These are phyloP conservation scores for Erodium maritimum DNA, from an alignment of 345 rosid species.

Conservation along the genomic window DNA sequence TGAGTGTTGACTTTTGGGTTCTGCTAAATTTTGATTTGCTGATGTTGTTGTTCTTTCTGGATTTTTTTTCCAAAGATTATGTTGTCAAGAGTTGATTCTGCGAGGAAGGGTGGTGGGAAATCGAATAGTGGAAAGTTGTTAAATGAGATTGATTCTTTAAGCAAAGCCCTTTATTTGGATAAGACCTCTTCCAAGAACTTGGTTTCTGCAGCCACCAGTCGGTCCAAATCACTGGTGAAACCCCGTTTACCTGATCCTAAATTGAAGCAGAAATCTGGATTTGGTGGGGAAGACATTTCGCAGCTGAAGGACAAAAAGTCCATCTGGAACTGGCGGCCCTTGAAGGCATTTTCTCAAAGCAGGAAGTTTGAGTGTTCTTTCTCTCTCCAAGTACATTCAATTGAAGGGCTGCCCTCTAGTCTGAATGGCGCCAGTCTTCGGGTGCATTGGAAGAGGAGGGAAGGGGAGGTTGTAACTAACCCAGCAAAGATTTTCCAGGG, in stretches of 20 bases:
- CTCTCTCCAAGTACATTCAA: constrained; percentile 60
- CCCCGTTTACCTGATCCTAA: constrained; percentile 25
- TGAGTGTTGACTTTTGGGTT: background rate
- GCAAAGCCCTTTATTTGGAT: constrained; percentile 62
- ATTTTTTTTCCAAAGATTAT: constrained; percentile 14
- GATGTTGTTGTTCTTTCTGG: background rate
- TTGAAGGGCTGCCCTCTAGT: constrained; percentile 50
- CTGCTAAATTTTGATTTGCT: background rate
- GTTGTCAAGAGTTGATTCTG: constrained; percentile 42
- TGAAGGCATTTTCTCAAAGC: constrained; percentile 66
- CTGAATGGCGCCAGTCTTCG: constrained; percentile 44
- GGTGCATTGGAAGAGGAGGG: constrained; percentile 90
- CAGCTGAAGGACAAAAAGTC: constrained; percentile 77
- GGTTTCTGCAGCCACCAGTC: constrained; percentile 17
- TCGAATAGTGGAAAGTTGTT: constrained; percentile 46
- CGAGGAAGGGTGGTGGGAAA: constrained; percentile 42
- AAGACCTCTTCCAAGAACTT: constrained; percentile 27
- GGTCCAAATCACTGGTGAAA: constrained; percentile 37
- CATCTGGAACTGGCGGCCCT: constrained; percentile 81
- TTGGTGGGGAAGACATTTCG: constrained; percentile 25
- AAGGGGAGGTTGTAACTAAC: constrained; percentile 47
- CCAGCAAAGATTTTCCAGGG: constrained; percentile 56
- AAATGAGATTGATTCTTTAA: constrained; percentile 61
- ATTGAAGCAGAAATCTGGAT: constrained; percentile 20
- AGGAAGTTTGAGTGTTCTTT: constrained; percentile 71